Evolutionary conservation across 2,329 filamentous ascomycete species (phyloP).

Genomic region (Chaetothyriales sp.): DNA sequence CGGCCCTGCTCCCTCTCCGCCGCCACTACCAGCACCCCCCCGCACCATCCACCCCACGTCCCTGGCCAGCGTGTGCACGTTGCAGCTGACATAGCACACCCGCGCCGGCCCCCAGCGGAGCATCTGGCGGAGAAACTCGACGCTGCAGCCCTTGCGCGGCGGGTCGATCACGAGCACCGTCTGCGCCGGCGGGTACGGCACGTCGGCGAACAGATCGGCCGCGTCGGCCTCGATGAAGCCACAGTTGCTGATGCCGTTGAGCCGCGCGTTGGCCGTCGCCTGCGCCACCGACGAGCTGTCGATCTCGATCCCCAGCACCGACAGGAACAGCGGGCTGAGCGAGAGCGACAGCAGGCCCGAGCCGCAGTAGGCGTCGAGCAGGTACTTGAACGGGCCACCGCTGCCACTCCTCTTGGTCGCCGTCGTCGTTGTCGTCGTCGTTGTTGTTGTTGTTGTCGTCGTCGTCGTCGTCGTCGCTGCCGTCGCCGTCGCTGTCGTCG

Average conservation of each 20-base stretch:
- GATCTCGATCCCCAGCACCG: slow-evolving; percentile 83
- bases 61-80: slow-evolving; percentile 91
- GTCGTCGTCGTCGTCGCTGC: too few relatives aligned
- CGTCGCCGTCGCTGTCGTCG: too few relatives aligned
- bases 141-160: slow-evolving; percentile 89
- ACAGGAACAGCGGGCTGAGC: slow-evolving; percentile 64
- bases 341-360: slow-evolving; percentile 95
- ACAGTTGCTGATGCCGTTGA: slow-evolving; percentile 65
- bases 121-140: slow-evolving; percentile 68
- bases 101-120: slow-evolving; percentile 62
- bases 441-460: too few relatives aligned
- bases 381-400: slow-evolving; percentile 51
- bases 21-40: slow-evolving; percentile 38
- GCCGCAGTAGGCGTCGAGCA: slow-evolving; percentile 96
- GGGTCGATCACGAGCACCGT: slow-evolving; percentile 93
- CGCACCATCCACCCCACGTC: slow-evolving; percentile 75
- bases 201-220: slow-evolving; percentile 61
- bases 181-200: slow-evolving; percentile 61
- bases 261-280: slow-evolving; percentile 61
- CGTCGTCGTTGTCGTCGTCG: too few relatives aligned
- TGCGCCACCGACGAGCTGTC: slow-evolving; percentile 62
- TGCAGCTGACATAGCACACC: slow-evolving; percentile 91
- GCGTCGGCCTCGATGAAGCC: slow-evolving; percentile 86
- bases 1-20: slow-evolving; percentile 19
- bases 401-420: slow-evolving; percentile 16